phyloP scores from a whole-genome alignment of 2,329 filamentous ascomycete species.

The Colletotrichum tanaceti region DNA sequence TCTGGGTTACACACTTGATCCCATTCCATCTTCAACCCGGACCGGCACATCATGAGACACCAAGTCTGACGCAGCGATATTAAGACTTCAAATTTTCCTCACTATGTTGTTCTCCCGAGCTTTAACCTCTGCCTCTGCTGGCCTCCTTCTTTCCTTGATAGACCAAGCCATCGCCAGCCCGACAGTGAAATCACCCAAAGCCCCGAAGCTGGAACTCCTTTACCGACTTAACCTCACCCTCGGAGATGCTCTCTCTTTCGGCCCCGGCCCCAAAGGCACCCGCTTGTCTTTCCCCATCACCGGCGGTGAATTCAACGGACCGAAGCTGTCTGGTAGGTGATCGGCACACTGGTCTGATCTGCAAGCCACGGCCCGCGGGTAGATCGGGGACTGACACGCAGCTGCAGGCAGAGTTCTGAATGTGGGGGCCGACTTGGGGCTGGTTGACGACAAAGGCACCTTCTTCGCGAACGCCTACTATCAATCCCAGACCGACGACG shows the following conservation, averaged over 20 bases:
- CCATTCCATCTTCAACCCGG: neutral
- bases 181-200: neutral
- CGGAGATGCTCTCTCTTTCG: neutral
- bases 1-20: neutral
- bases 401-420: slow-evolving; percentile 1
- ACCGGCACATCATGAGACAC: accelerated
- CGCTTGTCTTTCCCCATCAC: slow-evolving; percentile 4
- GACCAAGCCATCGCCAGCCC: neutral
- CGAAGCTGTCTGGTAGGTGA: slow-evolving; percentile 2
- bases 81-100: neutral
- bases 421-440: slow-evolving; percentile 13
- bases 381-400: neutral
- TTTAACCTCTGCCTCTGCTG: neutral
- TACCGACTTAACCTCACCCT: slow-evolving; percentile 1
- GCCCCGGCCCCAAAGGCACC: slow-evolving; percentile 3
- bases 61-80: neutral
- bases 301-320: neutral
- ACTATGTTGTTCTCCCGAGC: neutral
- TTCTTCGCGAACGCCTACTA: slow-evolving; percentile 8
- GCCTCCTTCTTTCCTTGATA: neutral
- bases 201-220: neutral
- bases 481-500: slow-evolving; percentile 20
- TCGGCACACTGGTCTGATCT: too few species aligned
- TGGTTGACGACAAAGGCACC: slow-evolving; percentile 4
- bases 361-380: too few species aligned